These are phyloP conservation scores for Gypsophila paniculata DNA, from an alignment of 179 eudicot species.

Conservation along the genomic window DNA sequence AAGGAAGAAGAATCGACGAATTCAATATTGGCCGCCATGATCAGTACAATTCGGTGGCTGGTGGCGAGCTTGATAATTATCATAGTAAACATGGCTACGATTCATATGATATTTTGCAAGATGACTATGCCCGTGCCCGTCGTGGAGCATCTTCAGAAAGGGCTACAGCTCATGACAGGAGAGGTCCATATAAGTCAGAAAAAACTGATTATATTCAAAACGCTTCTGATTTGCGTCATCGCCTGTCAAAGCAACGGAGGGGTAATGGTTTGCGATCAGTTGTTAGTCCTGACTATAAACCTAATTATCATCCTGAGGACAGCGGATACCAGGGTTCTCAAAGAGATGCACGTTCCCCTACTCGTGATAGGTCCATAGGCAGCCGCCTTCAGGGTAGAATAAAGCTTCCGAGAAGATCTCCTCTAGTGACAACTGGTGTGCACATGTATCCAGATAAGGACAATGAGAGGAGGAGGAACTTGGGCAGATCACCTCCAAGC, in stretches of 20 bases:
- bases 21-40: constrained; percentile 40
- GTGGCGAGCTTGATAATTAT: constrained; percentile 44
- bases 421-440: constrained; percentile 32
- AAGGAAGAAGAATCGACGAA: constrained; percentile 44
- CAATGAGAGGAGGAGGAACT: constrained; percentile 43
- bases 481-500: constrained; percentile 48
- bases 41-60: constrained; percentile 42
- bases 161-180: constrained; percentile 48
- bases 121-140: constrained; percentile 49
- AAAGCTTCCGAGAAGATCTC: constrained; percentile 54
- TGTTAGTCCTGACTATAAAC: constrained; percentile 49
- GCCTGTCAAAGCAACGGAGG: constrained; percentile 61
- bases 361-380: constrained; percentile 46
- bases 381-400: constrained; percentile 84
- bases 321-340: constrained; percentile 36
- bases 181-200: constrained; percentile 38
- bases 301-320: constrained; percentile 38
- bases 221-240: constrained; percentile 64
- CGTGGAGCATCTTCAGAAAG: constrained; percentile 55
- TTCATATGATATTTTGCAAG: constrained; percentile 39
- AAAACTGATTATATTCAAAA: constrained; percentile 36
- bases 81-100: constrained; percentile 49
- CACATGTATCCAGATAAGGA: too few relatives aligned
- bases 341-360: constrained; percentile 42
- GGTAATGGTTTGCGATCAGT: constrained; percentile 63